Conservation (phyloP, 1,284 basidiomycete genomes). For the Ganoderma lucidum region DNA sequence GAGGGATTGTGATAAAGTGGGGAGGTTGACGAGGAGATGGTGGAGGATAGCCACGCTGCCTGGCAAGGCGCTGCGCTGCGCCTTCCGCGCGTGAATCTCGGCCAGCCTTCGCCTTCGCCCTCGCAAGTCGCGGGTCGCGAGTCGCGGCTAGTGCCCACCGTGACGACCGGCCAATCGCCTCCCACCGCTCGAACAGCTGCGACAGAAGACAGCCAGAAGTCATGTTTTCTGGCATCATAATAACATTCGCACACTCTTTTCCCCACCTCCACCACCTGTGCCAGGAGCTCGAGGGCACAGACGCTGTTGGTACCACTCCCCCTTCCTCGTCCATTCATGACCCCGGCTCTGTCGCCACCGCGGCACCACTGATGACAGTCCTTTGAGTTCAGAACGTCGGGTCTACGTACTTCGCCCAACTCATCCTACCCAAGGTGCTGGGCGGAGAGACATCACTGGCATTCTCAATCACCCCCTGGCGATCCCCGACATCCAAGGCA, state of each 20-base stretch:
- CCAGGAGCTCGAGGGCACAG: neutral
- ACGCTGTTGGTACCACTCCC: neutral
- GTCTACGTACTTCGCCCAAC: neutral
- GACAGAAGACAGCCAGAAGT: slow-evolving; percentile 25
- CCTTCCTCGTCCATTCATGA: slow-evolving; percentile 7
- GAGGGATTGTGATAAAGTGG: too few relatives aligned
- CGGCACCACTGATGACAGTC: slow-evolving; percentile 17
- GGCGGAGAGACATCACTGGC: slow-evolving; percentile 21
- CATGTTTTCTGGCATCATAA: slow-evolving; percentile 14
- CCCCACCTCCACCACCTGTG: slow-evolving; percentile 17
- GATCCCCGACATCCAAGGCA: slow-evolving; percentile 23
- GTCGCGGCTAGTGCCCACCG: slow-evolving; percentile 24
- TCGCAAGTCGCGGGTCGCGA: slow-evolving; percentile 15
- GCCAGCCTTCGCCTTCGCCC: slow-evolving; percentile 20
- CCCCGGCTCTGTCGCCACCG: slow-evolving; percentile 20
- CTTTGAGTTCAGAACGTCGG: neutral
- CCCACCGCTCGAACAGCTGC: slow-evolving; percentile 19
- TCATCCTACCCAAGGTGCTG: neutral
- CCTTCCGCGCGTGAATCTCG: slow-evolving; percentile 33
- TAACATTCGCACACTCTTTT: slow-evolving; percentile 20
- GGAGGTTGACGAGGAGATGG: slow-evolving; percentile 7
- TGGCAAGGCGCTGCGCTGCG: slow-evolving; percentile 3
- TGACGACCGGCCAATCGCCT: slow-evolving; percentile 27
- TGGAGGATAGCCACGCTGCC: slow-evolving; percentile 31
- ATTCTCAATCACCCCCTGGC: slow-evolving; percentile 23